Evolutionary conservation across 1,139 yeast species (phyloP), one percentile per base, ranked within the genome.

Genomic region (Blastobotrys capitulatus): DNA sequence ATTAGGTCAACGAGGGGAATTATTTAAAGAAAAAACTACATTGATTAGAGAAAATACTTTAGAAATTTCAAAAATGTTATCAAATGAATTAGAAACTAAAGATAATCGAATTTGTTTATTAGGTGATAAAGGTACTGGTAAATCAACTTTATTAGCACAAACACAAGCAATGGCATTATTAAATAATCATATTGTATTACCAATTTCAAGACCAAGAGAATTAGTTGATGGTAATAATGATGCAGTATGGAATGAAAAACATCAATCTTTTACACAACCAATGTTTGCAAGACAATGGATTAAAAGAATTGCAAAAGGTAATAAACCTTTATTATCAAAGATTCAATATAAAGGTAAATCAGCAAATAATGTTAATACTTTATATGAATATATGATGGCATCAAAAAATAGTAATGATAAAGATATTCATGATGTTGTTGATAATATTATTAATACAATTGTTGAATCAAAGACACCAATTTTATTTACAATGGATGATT

Each of bases 121-220:
- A 31, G 97, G 97, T 39, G 81, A 76, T 51, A 71, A 79, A 44
- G 96, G 96, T 43, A 75, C 78, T 10, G 97, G 97, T 10, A 90
- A 90, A 69, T 78, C 92, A 2, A 79, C 89, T 0, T 65, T 84
- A 38, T 60, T 90, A 46, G 70, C 92, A 0, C 96, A 90, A 65
- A 74, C 83, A 1, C 84, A 85, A 50, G 83, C 92, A 0, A 61
- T 77, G 41, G 80, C 82, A 5, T 63, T 75, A 39, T 68, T 72
- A 10, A 58, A 68, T n/a, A 75, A 78, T 8, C 73, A 78, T 19
- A 71, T 87, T 18, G 70, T 86, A 2, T 63, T 90, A 45, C 88
- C 87, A 52, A 68, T 90, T 26, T 80, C 88, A 27, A 72, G 81
- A 54, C 82, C 89, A 1, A 78, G 75, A 43, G 68, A 72, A 34